Evolutionary conservation across 2,329 filamentous ascomycete genomes (phyloP).

Genomic region (Parafenestella ontariensis): DNA sequence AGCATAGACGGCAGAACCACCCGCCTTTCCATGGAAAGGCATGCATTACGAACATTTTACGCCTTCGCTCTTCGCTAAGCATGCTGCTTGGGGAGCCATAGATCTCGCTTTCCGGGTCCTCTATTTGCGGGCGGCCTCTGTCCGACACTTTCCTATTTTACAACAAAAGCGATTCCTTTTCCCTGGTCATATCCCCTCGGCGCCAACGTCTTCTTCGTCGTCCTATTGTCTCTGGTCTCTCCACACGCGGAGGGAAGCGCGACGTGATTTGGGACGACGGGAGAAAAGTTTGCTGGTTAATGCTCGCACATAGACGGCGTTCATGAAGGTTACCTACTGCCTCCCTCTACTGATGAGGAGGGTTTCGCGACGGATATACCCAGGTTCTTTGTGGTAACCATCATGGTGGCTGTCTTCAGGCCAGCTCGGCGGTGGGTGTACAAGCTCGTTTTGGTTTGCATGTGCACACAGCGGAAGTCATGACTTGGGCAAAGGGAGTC

Average conservation of each 20-base stretch:
- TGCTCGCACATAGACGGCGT: constrained; percentile 50
- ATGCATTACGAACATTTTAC: constrained; percentile 51
- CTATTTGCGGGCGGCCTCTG: constrained; percentile 44
- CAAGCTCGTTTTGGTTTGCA: constrained; percentile 36
- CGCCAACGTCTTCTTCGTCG: constrained; percentile 38
- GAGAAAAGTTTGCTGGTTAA: constrained; percentile 42
- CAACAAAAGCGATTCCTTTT: constrained; percentile 51
- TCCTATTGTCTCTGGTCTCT: constrained; percentile 39
- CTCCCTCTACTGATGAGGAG: constrained; percentile 28
- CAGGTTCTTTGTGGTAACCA: constrained; percentile 35
- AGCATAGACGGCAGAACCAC: constrained; percentile 46
- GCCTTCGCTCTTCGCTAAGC: constrained; percentile 46
- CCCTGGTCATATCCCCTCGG: constrained; percentile 41
- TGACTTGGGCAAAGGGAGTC: constrained; percentile 48
- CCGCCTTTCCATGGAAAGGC: constrained; percentile 38
- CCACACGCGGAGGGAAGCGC: constrained; percentile 32
- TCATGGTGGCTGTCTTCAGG: constrained; percentile 31
- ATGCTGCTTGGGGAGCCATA: constrained; percentile 52
- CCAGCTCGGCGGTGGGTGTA: constrained; percentile 36
- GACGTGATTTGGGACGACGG: constrained; percentile 39
- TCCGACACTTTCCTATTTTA: constrained; percentile 37
- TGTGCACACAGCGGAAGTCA: constrained; percentile 27
- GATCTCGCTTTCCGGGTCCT: constrained; percentile 51
- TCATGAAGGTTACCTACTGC: constrained; percentile 42
- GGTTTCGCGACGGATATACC: constrained; percentile 47